A percentile compares a stretch with the other conserved stretches of the same genome.
Conservation (phyloP, 805 yeast genomes). For the Groenewaldozyma salmanticensis region DNA sequence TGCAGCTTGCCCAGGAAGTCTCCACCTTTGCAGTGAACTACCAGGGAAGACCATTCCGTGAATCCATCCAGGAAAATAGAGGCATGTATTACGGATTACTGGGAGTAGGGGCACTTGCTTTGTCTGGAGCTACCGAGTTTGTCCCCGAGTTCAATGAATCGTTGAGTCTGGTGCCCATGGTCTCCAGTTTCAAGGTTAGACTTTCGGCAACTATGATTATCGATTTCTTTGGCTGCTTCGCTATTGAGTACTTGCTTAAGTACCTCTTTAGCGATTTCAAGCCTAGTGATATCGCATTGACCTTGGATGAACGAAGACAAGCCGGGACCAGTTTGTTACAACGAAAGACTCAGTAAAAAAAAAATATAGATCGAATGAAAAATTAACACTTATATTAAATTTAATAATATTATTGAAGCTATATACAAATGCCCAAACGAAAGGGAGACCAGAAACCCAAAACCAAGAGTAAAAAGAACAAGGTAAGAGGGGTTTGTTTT, state of each 20-base stretch:
- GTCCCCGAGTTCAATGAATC: constrained; percentile 90
- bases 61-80: constrained; percentile 77
- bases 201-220: constrained; percentile 62
- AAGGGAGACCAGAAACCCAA: too few relatives aligned
- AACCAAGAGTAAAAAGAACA: too few relatives aligned
- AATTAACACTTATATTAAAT: too few relatives aligned
- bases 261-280: constrained; percentile 76
- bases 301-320: constrained; percentile 23
- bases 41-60: constrained; percentile 95
- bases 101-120: constrained; percentile 81
- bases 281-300: constrained; percentile 79
- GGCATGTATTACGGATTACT: constrained; percentile 95
- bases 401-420: too few relatives aligned
- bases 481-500: too few relatives aligned
- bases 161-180: constrained; percentile 87
- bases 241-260: constrained; percentile 71
- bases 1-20: constrained; percentile 92
- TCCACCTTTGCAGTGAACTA: constrained; percentile 97
- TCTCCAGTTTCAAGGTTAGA: constrained; percentile 57
- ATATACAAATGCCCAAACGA: too few relatives aligned
- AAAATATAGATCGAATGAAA: constrained; percentile 10
- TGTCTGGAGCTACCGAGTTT: constrained; percentile 89
- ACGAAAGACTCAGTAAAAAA: constrained; percentile 14
- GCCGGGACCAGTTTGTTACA: constrained; percentile 11
- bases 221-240: constrained; percentile 71